Evolutionary conservation across 306 rosid genomes (phyloP).

Genomic region (Cucumis sativus): DNA sequence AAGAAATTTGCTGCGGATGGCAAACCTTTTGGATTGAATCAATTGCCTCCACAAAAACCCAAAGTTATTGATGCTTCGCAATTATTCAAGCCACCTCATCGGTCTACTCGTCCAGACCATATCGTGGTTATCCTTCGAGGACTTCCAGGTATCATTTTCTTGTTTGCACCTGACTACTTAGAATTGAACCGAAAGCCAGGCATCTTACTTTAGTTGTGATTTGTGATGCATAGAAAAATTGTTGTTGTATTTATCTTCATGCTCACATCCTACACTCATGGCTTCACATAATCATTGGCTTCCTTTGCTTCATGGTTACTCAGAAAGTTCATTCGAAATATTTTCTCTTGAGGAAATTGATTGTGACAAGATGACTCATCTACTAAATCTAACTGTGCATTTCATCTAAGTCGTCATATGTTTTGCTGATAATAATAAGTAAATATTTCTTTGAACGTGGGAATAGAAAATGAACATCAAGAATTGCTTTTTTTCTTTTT

Average conservation of each 20-base stretch:
- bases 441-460: not conserved
- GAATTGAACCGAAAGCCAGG: not conserved
- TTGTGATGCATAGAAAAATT: not conserved
- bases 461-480: not conserved
- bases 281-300: not conserved
- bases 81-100: constrained; percentile 54
- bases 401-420: not conserved
- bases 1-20: constrained; percentile 23
- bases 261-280: not conserved
- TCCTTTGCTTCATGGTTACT: not conserved
- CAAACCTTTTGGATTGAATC: constrained; percentile 20
- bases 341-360: not conserved
- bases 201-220: not conserved
- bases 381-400: not conserved
- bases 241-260: not conserved
- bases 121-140: constrained; percentile 80
- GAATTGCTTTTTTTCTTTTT: not conserved
- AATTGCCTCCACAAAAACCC: constrained; percentile 27
- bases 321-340: not conserved
- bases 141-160: constrained; percentile 60
- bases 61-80: constrained; percentile 37
- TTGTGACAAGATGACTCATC: not conserved
- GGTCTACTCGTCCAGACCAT: constrained; percentile 79
- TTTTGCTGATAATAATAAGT: not conserved
- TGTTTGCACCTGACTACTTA: not conserved